These are phyloP conservation scores for Dactylella cylindrospora DNA, from an alignment of 2,329 filamentous ascomycete species.

Conservation along the genomic window DNA sequence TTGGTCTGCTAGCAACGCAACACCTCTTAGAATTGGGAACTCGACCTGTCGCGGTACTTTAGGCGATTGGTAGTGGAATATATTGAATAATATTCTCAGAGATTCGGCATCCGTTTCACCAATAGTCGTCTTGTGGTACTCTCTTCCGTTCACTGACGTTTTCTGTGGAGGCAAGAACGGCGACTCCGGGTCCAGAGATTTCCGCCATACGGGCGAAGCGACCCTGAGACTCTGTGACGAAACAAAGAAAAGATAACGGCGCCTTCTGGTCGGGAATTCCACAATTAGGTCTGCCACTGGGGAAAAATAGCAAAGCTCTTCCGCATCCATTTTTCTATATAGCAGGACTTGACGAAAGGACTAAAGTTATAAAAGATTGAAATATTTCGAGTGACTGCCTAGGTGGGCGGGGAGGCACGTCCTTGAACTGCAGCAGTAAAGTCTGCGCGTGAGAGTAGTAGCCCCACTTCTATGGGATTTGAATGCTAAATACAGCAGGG, in stretches of 20 bases:
- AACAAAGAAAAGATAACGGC: conserved; percentile 1
- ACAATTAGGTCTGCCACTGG: conserved; percentile 11
- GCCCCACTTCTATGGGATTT: no score
- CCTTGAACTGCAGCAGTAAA: no score
- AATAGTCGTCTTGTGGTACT: conserved; percentile 11
- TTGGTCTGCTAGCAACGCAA: conserved; percentile 12
- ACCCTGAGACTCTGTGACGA: conserved; percentile 5
- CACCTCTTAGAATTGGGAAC: not conserved
- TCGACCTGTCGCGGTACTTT: not conserved
- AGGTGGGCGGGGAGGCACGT: no score
- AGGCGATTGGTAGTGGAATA: conserved; percentile 9
- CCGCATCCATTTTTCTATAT: no score
- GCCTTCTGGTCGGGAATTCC: not conserved
- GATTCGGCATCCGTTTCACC: not conserved
- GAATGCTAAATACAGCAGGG: no score
- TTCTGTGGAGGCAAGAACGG: conserved; percentile 4
- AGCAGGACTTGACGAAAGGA: no score
- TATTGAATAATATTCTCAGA: conserved; percentile 10
- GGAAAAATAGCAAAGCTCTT: no score
- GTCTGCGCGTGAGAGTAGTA: no score
- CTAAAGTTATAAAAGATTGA: no score
- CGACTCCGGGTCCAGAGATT: conserved; percentile 11
- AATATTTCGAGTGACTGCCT: no score
- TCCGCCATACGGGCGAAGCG: conserved; percentile 20
- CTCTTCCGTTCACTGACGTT: not conserved